These are phyloP conservation scores for Thymus mandschuricus DNA, from an alignment of 257 asterid species.

Conservation along the genomic window DNA sequence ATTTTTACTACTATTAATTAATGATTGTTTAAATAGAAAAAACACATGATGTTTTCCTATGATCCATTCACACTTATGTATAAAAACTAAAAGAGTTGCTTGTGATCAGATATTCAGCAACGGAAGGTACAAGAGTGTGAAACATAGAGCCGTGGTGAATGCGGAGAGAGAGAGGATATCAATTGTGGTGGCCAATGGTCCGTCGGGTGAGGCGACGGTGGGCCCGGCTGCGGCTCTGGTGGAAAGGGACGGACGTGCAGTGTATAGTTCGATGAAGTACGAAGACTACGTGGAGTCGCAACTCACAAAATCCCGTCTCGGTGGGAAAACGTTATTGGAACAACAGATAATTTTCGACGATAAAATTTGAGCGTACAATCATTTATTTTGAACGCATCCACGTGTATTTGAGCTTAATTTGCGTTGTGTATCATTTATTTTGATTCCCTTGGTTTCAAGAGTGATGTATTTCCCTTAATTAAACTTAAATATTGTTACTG, in stretches of 20 bases:
- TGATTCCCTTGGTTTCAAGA: too few species aligned
- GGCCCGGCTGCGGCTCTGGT: conserved; percentile 47
- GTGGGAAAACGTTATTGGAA: conserved; percentile 45
- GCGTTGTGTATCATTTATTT: too few species aligned
- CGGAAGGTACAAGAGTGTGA: conserved; percentile 46
- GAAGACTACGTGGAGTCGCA: conserved; percentile 49
- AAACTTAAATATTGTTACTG: too few species aligned
- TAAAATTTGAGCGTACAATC: too few species aligned
- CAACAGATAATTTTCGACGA: background rate
- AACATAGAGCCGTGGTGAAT: conserved; percentile 49
- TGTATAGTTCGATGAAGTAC: conserved; percentile 48
- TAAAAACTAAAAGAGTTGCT: too few species aligned
- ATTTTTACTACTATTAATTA: too few species aligned
- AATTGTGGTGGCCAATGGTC: conserved; percentile 46
- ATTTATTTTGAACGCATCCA: too few species aligned
- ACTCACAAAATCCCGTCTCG: conserved; percentile 37
- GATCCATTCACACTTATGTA: too few species aligned
- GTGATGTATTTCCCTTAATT: too few species aligned
- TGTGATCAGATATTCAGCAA: conserved; percentile 34
- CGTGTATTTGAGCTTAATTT: too few species aligned
- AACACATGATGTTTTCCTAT: too few species aligned
- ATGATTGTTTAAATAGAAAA: background rate
- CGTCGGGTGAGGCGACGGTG: conserved; percentile 49
- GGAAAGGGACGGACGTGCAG: conserved; percentile 27
- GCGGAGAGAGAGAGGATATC: conserved; percentile 42